Base-by-base conservation (phyloP, 352 stramenopile species). In the Phytophthora megakarya region DNA sequence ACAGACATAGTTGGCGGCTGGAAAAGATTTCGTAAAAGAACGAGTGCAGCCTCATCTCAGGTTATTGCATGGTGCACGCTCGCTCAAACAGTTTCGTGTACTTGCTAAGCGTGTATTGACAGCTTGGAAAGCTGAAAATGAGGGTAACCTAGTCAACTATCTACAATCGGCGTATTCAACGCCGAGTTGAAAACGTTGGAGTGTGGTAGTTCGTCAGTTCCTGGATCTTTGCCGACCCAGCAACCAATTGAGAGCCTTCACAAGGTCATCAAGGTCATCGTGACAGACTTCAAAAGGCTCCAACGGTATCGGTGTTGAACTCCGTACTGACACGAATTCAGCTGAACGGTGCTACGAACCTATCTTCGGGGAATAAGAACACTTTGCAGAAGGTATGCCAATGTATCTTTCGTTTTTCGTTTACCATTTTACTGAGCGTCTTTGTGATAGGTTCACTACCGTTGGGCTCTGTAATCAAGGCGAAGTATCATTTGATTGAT, bases 341-440 rank as follows among this genome's bases (percentile, higher is more conserved):
- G 10, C 26, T 44, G 15, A 44, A 60, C 28, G 35, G 51, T 19
- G 37, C 45, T 1, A 37, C 33, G 5, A 57, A 56, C 13, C 26
- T 51, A 16, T 11, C 44, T 3, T 39, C 44, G 5, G 22, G 2
- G 7, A n/a, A 43, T 10, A 42, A 18, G 4, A 6, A 19, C 54
- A 63, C 33, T 63, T 42, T 19, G 21, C 42, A 33, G 37, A 64
- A 57, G 55, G n/a, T n/a, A n/a, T n/a, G n/a, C n/a, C n/a, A n/a
- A n/a, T n/a, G n/a, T n/a, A n/a, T n/a, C n/a, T n/a, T n/a, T n/a
- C n/a, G n/a, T n/a, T n/a, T n/a, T n/a, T n/a, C n/a, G n/a, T n/a
- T n/a, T n/a, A n/a, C n/a, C n/a, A n/a, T n/a, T n/a, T n/a, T n/a
- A n/a, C n/a, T n/a, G n/a, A n/a, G n/a, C n/a, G n/a, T n/a, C n/a